phyloP scores from a whole-genome alignment of 2,329 filamentous ascomycete species.

The Diaporthe velutina region DNA sequence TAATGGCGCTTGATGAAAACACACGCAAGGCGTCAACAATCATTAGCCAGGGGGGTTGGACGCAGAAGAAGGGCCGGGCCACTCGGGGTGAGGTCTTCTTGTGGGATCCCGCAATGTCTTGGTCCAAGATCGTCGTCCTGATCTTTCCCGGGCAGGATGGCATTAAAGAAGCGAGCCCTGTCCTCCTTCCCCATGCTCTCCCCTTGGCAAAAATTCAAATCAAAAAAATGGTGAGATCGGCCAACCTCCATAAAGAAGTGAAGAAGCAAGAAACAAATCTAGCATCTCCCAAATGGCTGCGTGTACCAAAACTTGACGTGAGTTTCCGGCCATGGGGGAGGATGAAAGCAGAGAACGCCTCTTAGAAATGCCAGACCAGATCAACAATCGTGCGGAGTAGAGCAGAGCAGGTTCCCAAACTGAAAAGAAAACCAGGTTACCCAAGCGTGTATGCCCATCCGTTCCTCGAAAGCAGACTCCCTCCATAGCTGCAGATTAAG shows the following conservation, averaged over 20 bases:
- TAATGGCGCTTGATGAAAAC: slow-evolving; percentile 27
- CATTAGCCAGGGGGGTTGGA: slow-evolving; percentile 8
- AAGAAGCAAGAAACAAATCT: slow-evolving; percentile 39
- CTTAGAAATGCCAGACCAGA: slow-evolving; percentile 30
- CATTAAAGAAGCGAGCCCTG: slow-evolving; percentile 34
- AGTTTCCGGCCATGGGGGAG: slow-evolving; percentile 34
- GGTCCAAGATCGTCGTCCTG: slow-evolving; percentile 30
- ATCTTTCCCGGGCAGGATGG: slow-evolving; percentile 33
- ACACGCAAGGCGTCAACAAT: slow-evolving; percentile 23
- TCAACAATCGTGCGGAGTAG: slow-evolving; percentile 37
- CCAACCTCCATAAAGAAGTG: slow-evolving; percentile 40
- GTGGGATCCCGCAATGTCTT: slow-evolving; percentile 34
- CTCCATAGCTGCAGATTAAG: slow-evolving; percentile 32
- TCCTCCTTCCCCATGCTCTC: slow-evolving; percentile 29
- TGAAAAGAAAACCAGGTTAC: slow-evolving; percentile 31
- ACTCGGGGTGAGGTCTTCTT: slow-evolving; percentile 16
- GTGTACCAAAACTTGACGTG: slow-evolving; percentile 39
- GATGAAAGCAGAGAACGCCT: slow-evolving; percentile 39
- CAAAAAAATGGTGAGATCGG: slow-evolving; percentile 31
- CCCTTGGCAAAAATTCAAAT: slow-evolving; percentile 20
- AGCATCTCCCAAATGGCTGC: slow-evolving; percentile 40
- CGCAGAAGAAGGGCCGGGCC: slow-evolving; percentile 27
- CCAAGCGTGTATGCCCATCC: slow-evolving; percentile 25
- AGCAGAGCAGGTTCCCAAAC: slow-evolving; percentile 38
- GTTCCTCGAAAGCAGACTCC: slow-evolving; percentile 35